A percentile compares a stretch with the other conserved stretches of the same genome.
Evolutionary conservation across 164 flowering plant species (phyloP).

Genomic region (Umbellularia californica): DNA sequence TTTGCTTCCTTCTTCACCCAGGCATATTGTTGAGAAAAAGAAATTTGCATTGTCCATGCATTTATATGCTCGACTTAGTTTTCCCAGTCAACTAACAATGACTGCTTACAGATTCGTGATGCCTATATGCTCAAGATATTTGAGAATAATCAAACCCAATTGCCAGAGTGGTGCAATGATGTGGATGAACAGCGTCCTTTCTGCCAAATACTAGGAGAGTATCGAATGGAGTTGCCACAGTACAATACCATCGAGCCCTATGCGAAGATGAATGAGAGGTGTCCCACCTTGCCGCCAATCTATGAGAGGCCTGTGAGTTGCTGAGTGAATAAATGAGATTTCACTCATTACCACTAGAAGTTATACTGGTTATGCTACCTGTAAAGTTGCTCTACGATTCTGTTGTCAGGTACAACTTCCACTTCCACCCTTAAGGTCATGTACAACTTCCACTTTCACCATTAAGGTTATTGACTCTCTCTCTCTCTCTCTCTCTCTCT

Average conservation of each 20-base stretch:
- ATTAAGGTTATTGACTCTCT: too few species aligned
- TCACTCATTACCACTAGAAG: too few species aligned
- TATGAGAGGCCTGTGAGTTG: conserved; percentile 75
- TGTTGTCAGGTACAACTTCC: too few species aligned
- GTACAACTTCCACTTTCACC: too few species aligned
- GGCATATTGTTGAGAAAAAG: not conserved
- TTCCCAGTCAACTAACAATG: not conserved
- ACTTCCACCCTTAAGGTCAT: too few species aligned
- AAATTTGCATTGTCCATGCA: not conserved
- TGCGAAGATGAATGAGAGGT: conserved; percentile 87
- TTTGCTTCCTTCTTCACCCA: not conserved
- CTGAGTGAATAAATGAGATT: conserved; percentile 24
- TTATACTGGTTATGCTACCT: too few species aligned
- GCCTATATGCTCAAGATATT: conserved; percentile 92
- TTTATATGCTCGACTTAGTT: not conserved
- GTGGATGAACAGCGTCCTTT: conserved; percentile 52
- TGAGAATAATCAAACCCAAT: conserved; percentile 73
- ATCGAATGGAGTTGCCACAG: conserved; percentile 84
- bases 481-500: too few species aligned
- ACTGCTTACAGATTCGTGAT: conserved; percentile 79
- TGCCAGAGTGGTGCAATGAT: conserved; percentile 83
- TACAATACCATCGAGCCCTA: conserved; percentile 88
- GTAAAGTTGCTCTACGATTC: too few species aligned
- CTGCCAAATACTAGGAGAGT: conserved; percentile 98
- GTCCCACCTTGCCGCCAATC: conserved; percentile 89